Base-by-base conservation (phyloP, 495 filamentous ascomycete species). In the Aspergillus panamensis region DNA sequence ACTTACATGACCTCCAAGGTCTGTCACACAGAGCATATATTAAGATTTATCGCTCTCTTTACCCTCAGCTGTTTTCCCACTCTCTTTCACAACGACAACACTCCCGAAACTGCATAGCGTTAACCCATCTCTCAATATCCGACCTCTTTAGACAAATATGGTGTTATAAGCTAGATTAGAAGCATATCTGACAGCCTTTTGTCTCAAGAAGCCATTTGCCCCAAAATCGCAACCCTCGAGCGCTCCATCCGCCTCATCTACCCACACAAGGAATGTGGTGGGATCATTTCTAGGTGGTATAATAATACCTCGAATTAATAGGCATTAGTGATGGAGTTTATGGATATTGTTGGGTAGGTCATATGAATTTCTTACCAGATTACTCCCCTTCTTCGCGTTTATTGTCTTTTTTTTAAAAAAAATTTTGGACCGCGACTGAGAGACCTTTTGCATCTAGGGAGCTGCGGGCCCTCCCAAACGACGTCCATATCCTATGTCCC, bases 401-500 rank as follows among this genome's bases (percentile, higher is more conserved):
- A 19, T 43, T 54, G 17, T 29, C 16, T 37, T 6, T 48, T 5
- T 29, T 44, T 49, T 25, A 16, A n/a, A n/a, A n/a, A n/a, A n/a
- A 6, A 25, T 37, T 29, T 19, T 30, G 13, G 29, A 25, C 25
- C 8, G 8, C 56, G 19, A 30, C 35, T 58, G 32, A 52, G 55
- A 16, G 30, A 25, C 4, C 9, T 48, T 31, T 42, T 29, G 30
- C 35, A 32, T 51, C 17, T 51, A 78, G 76, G 55, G 72, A 79
- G 66, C 66, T 79, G 6, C 75, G 75, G 54, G 65, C 72, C 39
- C 73, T 81, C 58, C 77, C 77, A 1, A 68, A 74, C 25, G 68
- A 69, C 35, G 66, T 74, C 37, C 80, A 83, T 62, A 69, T 80
- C 47, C 67, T 83, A 48, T 83, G 80, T 49, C 78, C 80, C 0